Percentiles rank a stretch among this genome's conserved stretches.
Conservation (phyloP, 768 basidiomycete species). For the Phaeotremella skinneri region DNA sequence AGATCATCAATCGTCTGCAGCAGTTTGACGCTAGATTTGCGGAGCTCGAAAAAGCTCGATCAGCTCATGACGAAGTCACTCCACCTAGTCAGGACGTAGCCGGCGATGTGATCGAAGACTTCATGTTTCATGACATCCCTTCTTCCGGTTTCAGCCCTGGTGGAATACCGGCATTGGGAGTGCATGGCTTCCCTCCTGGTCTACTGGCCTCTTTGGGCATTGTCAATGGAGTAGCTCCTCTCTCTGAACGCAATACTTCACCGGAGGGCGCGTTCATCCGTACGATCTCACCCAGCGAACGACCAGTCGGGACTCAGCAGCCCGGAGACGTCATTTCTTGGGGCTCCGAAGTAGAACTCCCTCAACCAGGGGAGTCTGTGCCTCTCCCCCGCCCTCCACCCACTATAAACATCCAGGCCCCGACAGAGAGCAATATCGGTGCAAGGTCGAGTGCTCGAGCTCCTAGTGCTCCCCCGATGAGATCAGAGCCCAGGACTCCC, state of each 20-base stretch:
- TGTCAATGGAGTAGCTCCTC: background rate
- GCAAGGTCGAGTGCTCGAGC: conserved; percentile 9
- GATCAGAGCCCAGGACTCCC: conserved; percentile 13
- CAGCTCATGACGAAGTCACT: background rate
- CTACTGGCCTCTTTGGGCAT: background rate
- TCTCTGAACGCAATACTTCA: background rate
- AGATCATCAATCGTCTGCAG: conserved; percentile 36
- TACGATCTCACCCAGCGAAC: background rate
- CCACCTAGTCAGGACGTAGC: conserved; percentile 21
- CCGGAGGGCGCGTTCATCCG: background rate
- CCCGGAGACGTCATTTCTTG: conserved; percentile 24
- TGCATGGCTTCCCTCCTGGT: background rate
- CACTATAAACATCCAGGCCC: conserved; percentile 45
- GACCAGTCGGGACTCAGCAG: background rate
- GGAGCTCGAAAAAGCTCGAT: conserved; percentile 18
- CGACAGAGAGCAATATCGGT: conserved; percentile 40
- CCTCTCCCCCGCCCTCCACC: conserved; percentile 29
- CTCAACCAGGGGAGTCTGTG: conserved; percentile 18
- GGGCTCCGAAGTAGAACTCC: conserved; percentile 48
- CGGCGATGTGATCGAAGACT: conserved; percentile 33
- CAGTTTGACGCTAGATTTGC: conserved; percentile 35
- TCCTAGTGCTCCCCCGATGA: conserved; percentile 14
- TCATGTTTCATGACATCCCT: conserved; percentile 31
- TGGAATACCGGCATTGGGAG: conserved; percentile 5
- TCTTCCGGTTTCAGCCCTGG: conserved; percentile 5